Percentiles rank a stretch among this genome's conserved stretches.
These are phyloP conservation scores for Nectriaceae sp. DNA, from an alignment of 2,329 filamentous ascomycete species.

Conservation along the genomic window DNA sequence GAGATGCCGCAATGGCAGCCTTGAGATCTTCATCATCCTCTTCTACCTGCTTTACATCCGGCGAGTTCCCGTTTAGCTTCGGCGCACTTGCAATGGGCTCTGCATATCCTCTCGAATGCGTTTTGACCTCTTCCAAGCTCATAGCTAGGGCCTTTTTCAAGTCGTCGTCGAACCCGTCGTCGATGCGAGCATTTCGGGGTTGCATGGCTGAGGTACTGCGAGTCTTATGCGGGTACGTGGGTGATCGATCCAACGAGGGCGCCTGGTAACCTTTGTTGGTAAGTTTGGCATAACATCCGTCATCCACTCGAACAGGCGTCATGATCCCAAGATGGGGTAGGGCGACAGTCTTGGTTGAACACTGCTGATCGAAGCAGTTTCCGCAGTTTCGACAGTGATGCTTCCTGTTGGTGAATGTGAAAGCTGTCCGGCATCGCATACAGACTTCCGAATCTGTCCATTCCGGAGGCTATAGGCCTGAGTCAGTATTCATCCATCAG, in stretches of 20 bases:
- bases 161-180: constrained; percentile 93
- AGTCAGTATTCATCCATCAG: constrained; percentile 7
- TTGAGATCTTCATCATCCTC: constrained; percentile 93
- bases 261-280: constrained; percentile 64
- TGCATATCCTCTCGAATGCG: constrained; percentile 71
- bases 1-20: constrained; percentile 90
- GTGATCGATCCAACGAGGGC: constrained; percentile 50
- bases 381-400: constrained; percentile 98
- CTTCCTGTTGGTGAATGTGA: constrained; percentile 97
- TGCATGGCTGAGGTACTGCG: constrained; percentile 75
- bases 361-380: constrained; percentile 95
- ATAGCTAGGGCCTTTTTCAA: constrained; percentile 91
- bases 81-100: constrained; percentile 51
- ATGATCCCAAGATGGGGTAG: constrained; percentile 91
- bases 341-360: constrained; percentile 84
- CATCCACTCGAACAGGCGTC: constrained; percentile 89
- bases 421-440: constrained; percentile 93
- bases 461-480: constrained; percentile 72
- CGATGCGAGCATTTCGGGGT: constrained; percentile 82
- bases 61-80: constrained; percentile 38
- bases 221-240: constrained; percentile 61
- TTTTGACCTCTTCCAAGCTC: constrained; percentile 92
- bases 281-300: constrained; percentile 90
- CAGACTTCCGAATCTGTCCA: constrained; percentile 98
- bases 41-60: constrained; percentile 56